Evolutionary conservation across 495 filamentous ascomycete species (phyloP), one percentile per base, ranked within the genome.

Genomic region (Penicillium waksmanii): DNA sequence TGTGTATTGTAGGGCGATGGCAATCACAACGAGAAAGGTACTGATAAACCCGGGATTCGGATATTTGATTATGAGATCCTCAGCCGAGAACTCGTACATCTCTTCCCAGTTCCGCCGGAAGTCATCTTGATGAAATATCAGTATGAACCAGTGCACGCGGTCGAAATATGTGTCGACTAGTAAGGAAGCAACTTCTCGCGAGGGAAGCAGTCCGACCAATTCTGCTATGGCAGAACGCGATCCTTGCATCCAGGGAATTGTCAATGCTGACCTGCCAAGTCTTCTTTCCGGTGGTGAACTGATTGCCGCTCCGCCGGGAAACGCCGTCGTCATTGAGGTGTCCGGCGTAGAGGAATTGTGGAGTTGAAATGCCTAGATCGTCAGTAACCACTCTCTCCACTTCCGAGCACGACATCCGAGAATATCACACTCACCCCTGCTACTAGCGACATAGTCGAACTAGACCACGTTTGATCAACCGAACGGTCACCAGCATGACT

Each of bases 131-230:
- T 72, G 70, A 48, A 77, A 71, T 7, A 77, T 63, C 7, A 76
- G 57, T 56, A 71, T 68, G 61, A 76, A 77, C 74, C 74, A 77
- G 47, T 77, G 74, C 0, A 70, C 66, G 12, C 66, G 63, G 44
- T 71, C 66, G 58, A 77, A 77, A 49, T 76, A 76, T 1, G 68
- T 72, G 48, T 77, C 67, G 33, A 77, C 63, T 25, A 77, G 60
- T n/a, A 72, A 35, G 17, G 53, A 49, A 9, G 67, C 69, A 12
- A 56, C 65, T 43, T 72, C 60, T 12, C 52, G 60, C 1, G 55
- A 40, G 15, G 71, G 69, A 5, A 74, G 48, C 1, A 64, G 35
- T 0, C 62, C 34, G 17, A 55, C n/a, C 0, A 72, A 51, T 9
- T 67, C 69, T 17, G 23, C 23, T 5, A 19, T 43, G n/a, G 33